Evolutionary conservation across 192 early-diverging fungal genomes (phyloP).

Genomic region (Rhizoclosmatium globosum): DNA sequence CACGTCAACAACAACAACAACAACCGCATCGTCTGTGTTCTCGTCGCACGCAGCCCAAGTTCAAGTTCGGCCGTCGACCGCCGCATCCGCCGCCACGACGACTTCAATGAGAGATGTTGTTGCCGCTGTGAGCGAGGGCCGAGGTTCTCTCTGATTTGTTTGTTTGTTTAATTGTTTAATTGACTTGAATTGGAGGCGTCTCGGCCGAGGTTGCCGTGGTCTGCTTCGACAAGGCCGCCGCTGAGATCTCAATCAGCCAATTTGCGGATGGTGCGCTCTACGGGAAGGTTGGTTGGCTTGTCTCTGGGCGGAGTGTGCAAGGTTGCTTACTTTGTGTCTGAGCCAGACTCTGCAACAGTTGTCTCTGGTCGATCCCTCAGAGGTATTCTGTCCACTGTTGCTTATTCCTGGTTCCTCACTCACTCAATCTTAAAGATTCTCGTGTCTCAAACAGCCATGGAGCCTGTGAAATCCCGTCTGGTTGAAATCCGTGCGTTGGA

Average conservation of each 20-base stretch:
- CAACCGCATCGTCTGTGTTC: not conserved
- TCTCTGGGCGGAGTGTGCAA: not conserved
- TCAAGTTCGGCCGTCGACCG: not conserved
- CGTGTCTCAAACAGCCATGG: slow-evolving; percentile 56
- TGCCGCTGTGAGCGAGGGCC: slow-evolving; percentile 23
- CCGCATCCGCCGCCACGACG: slow-evolving; percentile 4
- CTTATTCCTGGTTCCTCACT: not conserved
- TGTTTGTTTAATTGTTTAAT: slow-evolving; percentile 1
- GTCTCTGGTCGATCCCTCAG: slow-evolving; percentile 60
- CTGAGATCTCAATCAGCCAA: slow-evolving; percentile 68
- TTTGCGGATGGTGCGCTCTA: slow-evolving; percentile 72
- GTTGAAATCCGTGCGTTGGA: slow-evolving; percentile 48
- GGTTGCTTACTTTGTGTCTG: not conserved
- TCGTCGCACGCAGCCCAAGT: not conserved
- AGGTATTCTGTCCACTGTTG: slow-evolving; percentile 50
- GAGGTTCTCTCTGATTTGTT: not conserved
- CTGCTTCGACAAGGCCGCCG: slow-evolving; percentile 64
- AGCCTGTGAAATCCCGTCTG: slow-evolving; percentile 63
- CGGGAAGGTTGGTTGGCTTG: slow-evolving; percentile 24
- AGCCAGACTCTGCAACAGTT: slow-evolving; percentile 65
- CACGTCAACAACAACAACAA: not conserved
- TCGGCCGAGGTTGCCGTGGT: slow-evolving; percentile 67
- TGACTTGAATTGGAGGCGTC: slow-evolving; percentile 12
- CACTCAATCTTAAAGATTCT: slow-evolving; percentile 50
- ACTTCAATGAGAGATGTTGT: slow-evolving; percentile 2